phyloP scores from a whole-genome alignment of 2,329 filamentous ascomycete species.

The Clarireedia homoeocarpa region DNA sequence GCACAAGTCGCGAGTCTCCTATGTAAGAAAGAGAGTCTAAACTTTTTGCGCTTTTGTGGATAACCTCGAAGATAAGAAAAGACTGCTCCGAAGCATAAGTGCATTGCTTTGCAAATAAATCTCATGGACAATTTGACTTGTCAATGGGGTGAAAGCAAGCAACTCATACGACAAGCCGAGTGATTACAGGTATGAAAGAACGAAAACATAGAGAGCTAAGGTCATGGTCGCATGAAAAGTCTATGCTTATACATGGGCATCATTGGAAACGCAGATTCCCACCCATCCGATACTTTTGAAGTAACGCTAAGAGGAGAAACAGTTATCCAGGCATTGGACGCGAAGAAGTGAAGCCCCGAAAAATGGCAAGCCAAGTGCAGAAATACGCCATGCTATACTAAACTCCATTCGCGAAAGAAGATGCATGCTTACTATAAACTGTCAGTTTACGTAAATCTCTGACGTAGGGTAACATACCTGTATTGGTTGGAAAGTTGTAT shows the following conservation, averaged over 20 bases:
- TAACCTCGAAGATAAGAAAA: conserved; percentile 16
- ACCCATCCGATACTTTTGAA: conserved; percentile 32
- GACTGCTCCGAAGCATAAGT: conserved; percentile 11
- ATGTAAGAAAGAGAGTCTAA: conserved; percentile 21
- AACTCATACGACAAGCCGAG: conserved; percentile 17
- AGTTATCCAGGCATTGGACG: conserved; percentile 31
- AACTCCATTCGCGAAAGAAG: conserved; percentile 30
- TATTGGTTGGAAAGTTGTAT: conserved; percentile 29
- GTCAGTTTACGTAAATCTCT: not conserved
- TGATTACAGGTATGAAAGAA: conserved; percentile 21
- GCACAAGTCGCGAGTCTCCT: conserved; percentile 20
- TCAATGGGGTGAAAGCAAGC: conserved; percentile 14
- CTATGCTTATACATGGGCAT: conserved; percentile 33
- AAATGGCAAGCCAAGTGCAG: conserved; percentile 27
- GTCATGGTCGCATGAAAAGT: conserved; percentile 32
- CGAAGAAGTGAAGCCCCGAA: conserved; percentile 28
- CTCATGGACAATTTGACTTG: conserved; percentile 10
- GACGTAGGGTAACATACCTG: conserved; percentile 21
- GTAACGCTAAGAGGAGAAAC: conserved; percentile 33
- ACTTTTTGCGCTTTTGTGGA: conserved; percentile 23
- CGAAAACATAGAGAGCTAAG: conserved; percentile 18
- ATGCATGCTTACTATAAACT: conserved; percentile 27
- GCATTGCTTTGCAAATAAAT: conserved; percentile 13
- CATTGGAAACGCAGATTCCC: conserved; percentile 30
- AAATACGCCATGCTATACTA: conserved; percentile 30